phyloP scores from a whole-genome alignment of 768 basidiomycete genomes.

The Trametes cinnabarina region DNA sequence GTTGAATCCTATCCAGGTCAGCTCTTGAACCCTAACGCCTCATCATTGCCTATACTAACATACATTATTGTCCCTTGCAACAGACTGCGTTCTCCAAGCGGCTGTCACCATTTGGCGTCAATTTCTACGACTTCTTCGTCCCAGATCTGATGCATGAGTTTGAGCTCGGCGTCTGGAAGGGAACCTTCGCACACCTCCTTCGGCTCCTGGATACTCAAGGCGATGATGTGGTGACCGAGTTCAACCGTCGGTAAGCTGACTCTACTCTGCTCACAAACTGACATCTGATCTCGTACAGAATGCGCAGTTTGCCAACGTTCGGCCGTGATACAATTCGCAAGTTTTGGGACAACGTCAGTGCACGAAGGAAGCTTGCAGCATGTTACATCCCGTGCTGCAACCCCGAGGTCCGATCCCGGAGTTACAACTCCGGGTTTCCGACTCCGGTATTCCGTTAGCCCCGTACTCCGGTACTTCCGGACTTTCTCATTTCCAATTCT shows the following conservation, averaged over 20 bases:
- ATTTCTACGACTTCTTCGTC: conserved; percentile 28
- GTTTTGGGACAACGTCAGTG: conserved; percentile 24
- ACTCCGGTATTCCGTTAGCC: no score
- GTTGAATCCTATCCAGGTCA: conserved; percentile 19
- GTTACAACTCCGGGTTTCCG: no score
- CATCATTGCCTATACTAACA: no score
- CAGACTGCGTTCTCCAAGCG: conserved; percentile 36
- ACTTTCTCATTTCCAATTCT: no score
- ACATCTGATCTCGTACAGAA: conserved; percentile 6
- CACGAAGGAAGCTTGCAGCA: conserved; percentile 28
- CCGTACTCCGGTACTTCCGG: no score
- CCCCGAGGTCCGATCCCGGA: no score
- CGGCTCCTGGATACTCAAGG: conserved; percentile 18
- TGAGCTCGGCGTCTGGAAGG: conserved; percentile 36
- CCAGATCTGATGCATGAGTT: conserved; percentile 36
- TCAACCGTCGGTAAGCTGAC: conserved; percentile 15
- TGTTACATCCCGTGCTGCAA: no score
- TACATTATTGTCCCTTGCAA: not conserved
- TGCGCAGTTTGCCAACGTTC: conserved; percentile 20
- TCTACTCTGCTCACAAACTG: no score
- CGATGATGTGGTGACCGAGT: not conserved
- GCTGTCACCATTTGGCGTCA: conserved; percentile 22
- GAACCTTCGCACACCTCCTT: conserved; percentile 27
- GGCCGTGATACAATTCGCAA: conserved; percentile 25
- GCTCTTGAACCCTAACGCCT: not conserved